Conservation (phyloP, 805 yeast genomes). For the Wickerhamiella kurtzmanii region DNA sequence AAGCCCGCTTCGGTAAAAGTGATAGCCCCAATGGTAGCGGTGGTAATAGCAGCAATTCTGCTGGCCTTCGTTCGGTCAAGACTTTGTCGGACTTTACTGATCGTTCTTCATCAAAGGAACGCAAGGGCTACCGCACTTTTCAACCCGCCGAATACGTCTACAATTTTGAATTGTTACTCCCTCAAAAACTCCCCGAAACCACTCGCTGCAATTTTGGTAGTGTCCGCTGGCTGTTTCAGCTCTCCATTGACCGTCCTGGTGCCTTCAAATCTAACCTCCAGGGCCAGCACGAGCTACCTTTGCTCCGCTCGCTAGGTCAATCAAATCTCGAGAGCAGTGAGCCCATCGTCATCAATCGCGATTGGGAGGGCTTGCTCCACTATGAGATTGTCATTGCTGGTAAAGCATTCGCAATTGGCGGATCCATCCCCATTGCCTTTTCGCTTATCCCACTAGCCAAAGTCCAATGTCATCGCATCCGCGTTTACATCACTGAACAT, state of each 20-base stretch:
- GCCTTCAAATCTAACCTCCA: constrained; percentile 67
- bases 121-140: constrained; percentile 37
- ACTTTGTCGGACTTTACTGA: background rate
- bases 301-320: constrained; percentile 67
- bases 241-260: constrained; percentile 61
- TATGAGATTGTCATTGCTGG: constrained; percentile 88
- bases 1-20: background rate
- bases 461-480: constrained; percentile 69
- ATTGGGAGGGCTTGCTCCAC: constrained; percentile 85
- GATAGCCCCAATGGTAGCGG: background rate
- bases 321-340: constrained; percentile 77
- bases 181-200: constrained; percentile 71
- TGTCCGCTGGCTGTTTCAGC: constrained; percentile 58
- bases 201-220: constrained; percentile 67
- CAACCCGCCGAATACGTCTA: constrained; percentile 85
- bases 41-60: no score
- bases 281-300: constrained; percentile 48
- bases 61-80: background rate
- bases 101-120: background rate
- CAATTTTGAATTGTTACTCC: constrained; percentile 80
- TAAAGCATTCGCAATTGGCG: constrained; percentile 72
- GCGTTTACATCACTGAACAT: constrained; percentile 78
- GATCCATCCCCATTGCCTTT: constrained; percentile 72
- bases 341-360: constrained; percentile 78
- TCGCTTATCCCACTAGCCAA: constrained; percentile 77